Evolutionary conservation across 441 rosid genomes (phyloP).

Genomic region (Metrosideros polymorpha): DNA sequence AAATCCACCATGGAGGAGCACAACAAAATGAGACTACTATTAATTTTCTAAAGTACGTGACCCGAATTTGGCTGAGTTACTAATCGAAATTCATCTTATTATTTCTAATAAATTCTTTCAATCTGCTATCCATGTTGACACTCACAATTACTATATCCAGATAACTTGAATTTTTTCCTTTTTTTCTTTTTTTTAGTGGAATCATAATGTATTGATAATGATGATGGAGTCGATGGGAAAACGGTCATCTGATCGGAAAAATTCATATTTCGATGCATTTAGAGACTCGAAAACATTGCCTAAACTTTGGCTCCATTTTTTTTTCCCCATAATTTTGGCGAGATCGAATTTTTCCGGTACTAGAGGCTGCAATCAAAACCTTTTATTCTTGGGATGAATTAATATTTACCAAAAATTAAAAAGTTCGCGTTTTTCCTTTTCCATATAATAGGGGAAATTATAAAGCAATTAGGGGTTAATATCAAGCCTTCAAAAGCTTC

Average conservation of each 20-base stretch:
- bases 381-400: not conserved
- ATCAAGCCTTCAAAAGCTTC: not conserved
- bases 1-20: not conserved
- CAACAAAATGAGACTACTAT: too few species aligned
- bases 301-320: not conserved
- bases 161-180: not conserved
- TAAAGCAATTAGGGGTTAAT: not conserved
- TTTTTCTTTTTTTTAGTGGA: not conserved
- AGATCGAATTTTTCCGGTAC: not conserved
- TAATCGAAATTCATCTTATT: not conserved
- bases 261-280: not conserved
- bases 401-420: not conserved
- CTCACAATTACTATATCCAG: not conserved
- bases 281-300: not conserved
- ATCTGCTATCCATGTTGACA: not conserved
- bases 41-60: not conserved
- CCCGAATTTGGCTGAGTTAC: not conserved
- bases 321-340: not conserved
- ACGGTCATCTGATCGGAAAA: not conserved
- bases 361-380: not conserved
- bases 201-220: not conserved
- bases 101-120: not conserved
- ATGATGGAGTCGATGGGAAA: rapidly evolving
- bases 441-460: not conserved
- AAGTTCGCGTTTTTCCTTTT: not conserved